Conservation (phyloP, 306 rosid species). For the Trifolium pratense region DNA sequence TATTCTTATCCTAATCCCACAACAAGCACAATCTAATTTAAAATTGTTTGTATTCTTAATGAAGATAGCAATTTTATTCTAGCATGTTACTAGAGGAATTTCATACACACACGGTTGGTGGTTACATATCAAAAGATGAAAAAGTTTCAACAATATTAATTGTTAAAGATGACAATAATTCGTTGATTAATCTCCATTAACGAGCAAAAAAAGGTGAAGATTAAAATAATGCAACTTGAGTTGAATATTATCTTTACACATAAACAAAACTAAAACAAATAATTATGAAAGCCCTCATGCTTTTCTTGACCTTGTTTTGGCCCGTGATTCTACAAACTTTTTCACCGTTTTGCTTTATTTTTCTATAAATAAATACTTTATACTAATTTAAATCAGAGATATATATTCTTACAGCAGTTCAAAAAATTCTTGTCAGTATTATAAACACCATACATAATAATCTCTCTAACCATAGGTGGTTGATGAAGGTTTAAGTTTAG, state of each 20-base stretch:
- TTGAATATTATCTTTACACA: constrained; percentile 19
- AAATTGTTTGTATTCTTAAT: background rate
- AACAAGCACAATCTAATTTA: background rate
- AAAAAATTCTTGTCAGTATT: background rate
- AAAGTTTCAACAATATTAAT: constrained; percentile 8
- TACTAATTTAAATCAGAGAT: no score
- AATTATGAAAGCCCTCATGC: background rate
- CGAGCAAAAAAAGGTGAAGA: background rate
- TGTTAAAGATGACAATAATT: constrained; percentile 20
- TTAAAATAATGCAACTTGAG: constrained; percentile 35
- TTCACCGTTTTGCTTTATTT: background rate
- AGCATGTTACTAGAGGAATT: constrained; percentile 28
- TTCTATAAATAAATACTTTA: background rate
- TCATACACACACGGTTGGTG: constrained; percentile 15
- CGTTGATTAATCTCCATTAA: constrained; percentile 1
- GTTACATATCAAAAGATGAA: constrained; percentile 25
- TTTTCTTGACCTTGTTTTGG: constrained; percentile 5
- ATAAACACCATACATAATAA: no score
- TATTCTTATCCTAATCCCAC: constrained; percentile 18
- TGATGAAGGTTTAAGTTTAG: no score
- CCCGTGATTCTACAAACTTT: constrained; percentile 9
- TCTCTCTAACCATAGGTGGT: no score
- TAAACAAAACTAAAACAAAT: constrained; percentile 12
- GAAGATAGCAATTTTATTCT: constrained; percentile 31
- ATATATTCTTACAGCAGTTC: background rate